Evolutionary conservation across 176 grass and related monocot species (phyloP).

Genomic region (Poa pratensis): DNA sequence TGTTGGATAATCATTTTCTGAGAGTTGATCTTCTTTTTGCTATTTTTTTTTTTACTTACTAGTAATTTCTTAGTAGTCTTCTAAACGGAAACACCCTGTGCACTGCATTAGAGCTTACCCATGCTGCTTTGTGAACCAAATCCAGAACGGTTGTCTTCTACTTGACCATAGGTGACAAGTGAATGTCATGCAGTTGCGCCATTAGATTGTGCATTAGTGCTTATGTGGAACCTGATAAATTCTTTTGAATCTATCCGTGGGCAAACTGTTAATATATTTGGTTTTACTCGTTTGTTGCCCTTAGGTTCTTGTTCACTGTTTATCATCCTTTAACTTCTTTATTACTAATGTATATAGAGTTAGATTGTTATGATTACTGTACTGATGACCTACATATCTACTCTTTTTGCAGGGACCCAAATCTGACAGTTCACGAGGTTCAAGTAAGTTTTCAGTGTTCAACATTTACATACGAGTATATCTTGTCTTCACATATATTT

Average conservation of each 20-base stretch:
- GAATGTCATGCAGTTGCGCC: neutral
- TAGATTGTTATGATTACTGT: neutral
- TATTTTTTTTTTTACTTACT: neutral
- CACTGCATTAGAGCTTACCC: neutral
- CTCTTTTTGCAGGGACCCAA: slow-evolving; percentile 63
- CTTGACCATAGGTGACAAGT: neutral
- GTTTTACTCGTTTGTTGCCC: neutral
- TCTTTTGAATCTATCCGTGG: slow-evolving; percentile 3
- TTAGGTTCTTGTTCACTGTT: slow-evolving; percentile 18
- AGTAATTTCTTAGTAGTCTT: neutral
- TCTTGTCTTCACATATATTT: neutral
- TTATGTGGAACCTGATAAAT: neutral
- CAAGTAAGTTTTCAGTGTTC: slow-evolving; percentile 63
- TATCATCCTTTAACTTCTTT: slow-evolving; percentile 7
- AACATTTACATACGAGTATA: neutral
- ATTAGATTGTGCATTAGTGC: slow-evolving; percentile 2
- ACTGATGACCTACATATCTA: slow-evolving; percentile 25
- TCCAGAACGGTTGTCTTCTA: neutral
- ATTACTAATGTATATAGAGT: slow-evolving; percentile 18
- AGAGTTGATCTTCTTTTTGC: neutral
- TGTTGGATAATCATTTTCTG: neutral
- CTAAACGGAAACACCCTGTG: neutral
- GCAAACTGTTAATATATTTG: neutral
- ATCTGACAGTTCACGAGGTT: slow-evolving; percentile 64
- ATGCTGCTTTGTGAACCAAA: neutral